Base-by-base conservation (phyloP, 441 rosid genomes). In the Corymbia calophylla region DNA sequence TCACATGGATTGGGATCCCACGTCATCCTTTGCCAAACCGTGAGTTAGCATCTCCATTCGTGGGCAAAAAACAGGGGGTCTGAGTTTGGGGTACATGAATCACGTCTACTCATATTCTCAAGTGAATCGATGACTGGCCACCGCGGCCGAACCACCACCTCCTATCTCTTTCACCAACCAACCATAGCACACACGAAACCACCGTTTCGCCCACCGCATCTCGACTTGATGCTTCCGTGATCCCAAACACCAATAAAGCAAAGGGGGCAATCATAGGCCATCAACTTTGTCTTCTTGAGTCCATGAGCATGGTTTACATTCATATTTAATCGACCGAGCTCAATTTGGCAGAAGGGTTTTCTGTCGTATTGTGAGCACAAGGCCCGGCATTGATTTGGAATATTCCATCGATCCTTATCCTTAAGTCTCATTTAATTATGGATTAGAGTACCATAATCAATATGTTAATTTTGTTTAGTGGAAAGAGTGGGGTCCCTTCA, bases 11-110 rank as follows among this genome's bases (percentile, higher is more conserved):
- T 14, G 32, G 3, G 32, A 29, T 62, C 32, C 9, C 51, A 21
- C 0, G 29, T 12, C 5, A 4, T 44, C 49, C 44, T 11, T 6
- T 18, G 14, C 25, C 14, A 70, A 35, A 11, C 1, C 1, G 12
- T 47, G 16, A 73, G 82, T 21, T 29, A 23, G 15, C 82, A 21
- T 35, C 39, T 6, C 25, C 29, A 2, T 2, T 25, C 9, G 5
- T 25, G n/a, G 14, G 17, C n/a, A 2, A 4, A 19, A 70, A 35
- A 70, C 48, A 13, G 13, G 15, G 7, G 31, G 7, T 17, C 0
- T 6, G 84, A 39, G 3, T 39, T 39, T 23, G 51, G 27, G 1
- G 51, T 23, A 7, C 49, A 39, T 51, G 48, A 73, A n/a, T 44
- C n/a, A 44, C n/a, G 23, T 39, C 51, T n/a, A 14, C 84, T 25